Percentiles rank a stretch among this genome's conserved stretches.
Evolutionary conservation across 2,329 filamentous ascomycete species (phyloP).

Genomic region (Colletotrichum godetiae): DNA sequence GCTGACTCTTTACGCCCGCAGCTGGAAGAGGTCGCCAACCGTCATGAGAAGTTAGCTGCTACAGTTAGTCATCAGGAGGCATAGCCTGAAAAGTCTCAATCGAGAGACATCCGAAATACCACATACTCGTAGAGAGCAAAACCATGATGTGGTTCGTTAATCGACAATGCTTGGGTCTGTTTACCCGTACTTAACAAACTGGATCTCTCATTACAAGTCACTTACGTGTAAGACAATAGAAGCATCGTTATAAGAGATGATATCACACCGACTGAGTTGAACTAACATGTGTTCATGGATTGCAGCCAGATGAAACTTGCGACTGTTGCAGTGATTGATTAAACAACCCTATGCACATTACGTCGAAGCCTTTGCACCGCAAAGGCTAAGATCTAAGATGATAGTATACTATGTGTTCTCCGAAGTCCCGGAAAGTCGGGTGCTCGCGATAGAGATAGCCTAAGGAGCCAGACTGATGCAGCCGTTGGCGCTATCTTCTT

Average conservation of each 20-base stretch:
- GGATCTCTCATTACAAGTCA: not conserved
- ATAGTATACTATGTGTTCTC: not conserved
- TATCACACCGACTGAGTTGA: not conserved
- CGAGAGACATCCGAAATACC: too few species aligned
- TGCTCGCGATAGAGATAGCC: not conserved
- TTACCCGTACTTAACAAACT: not conserved
- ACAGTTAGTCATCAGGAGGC: slow-evolving; percentile 29
- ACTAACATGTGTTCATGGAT: not conserved
- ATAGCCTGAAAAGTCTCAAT: not conserved
- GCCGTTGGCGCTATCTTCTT: slow-evolving; percentile 57
- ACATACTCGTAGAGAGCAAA: too few species aligned
- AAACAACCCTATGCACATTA: not conserved
- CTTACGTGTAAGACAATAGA: not conserved
- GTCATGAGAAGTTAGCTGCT: slow-evolving; percentile 29
- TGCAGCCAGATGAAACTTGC: not conserved
- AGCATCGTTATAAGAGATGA: not conserved
- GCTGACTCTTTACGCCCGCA: slow-evolving; percentile 33
- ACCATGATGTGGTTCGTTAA: not conserved
- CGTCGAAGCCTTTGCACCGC: not conserved
- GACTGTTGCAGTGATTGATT: not conserved
- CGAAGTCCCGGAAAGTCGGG: not conserved
- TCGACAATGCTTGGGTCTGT: not conserved
- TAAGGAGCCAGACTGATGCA: slow-evolving; percentile 30
- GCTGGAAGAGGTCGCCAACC: slow-evolving; percentile 36
- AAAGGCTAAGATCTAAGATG: not conserved